A percentile compares a stretch with the other conserved stretches of the same genome.
phyloP scores from a whole-genome alignment of 2,329 filamentous ascomycete species.

The Stagonosporopsis chrysanthemi region DNA sequence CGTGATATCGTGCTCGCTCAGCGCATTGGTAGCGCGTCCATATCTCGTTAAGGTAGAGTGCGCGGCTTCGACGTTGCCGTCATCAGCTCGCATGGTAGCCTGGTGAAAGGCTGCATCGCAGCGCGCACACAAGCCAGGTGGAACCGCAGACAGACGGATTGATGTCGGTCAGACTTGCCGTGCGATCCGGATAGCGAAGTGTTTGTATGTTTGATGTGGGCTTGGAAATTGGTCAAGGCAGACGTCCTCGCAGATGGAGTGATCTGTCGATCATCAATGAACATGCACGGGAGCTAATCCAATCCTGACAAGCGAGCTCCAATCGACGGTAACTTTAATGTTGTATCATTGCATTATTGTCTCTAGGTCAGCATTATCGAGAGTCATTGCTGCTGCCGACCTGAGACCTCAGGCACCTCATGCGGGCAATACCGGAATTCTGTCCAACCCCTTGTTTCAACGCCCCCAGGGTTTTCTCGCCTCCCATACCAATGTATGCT shows the following conservation, averaged over 20 bases:
- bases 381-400: background rate
- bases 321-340: background rate
- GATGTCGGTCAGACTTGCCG: constrained; percentile 1
- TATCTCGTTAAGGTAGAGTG: background rate
- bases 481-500: background rate
- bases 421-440: constrained; percentile 3
- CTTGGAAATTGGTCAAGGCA: constrained; percentile 10
- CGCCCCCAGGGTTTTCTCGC: background rate
- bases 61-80: constrained; percentile 1
- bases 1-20: background rate
- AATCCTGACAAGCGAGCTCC: constrained; percentile 4
- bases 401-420: background rate
- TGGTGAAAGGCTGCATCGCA: background rate
- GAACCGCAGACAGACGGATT: constrained; percentile 1
- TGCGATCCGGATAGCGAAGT: constrained; percentile 3
- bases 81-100: background rate
- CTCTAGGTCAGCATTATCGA: background rate
- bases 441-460: constrained; percentile 15
- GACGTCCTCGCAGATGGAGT: background rate
- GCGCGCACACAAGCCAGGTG: background rate
- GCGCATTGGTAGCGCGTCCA: constrained; percentile 1
- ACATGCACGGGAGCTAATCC: constrained; percentile 6
- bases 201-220: constrained; percentile 4
- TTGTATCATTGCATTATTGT: background rate
- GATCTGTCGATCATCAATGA: constrained; percentile 14